These are phyloP conservation scores for Priceomyces castillae DNA, from an alignment of 805 yeast genomes.

Conservation along the genomic window DNA sequence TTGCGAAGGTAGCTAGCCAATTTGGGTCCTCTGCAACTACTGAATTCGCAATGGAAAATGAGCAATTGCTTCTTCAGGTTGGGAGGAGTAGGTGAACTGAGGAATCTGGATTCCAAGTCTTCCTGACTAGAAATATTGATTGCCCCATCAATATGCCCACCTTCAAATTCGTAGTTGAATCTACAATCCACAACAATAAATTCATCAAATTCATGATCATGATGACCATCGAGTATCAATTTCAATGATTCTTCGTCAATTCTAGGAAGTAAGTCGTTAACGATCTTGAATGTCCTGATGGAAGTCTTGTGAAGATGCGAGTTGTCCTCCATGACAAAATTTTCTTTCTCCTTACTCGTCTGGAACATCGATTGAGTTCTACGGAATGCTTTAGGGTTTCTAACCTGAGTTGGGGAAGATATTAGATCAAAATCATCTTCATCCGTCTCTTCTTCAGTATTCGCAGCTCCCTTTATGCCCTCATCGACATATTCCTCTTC, in stretches of 20 bases:
- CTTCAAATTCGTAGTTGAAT: slow-evolving; percentile 85
- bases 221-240: slow-evolving; percentile 54
- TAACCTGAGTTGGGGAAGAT: slow-evolving; percentile 1
- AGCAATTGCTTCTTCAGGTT: slow-evolving; percentile 45
- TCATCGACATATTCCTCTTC: neutral
- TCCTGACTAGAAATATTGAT: slow-evolving; percentile 70
- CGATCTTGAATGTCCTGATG: slow-evolving; percentile 28
- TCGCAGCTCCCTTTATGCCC: slow-evolving; percentile 17
- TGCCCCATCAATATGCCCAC: slow-evolving; percentile 90
- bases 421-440: neutral
- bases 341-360: slow-evolving; percentile 34
- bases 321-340: slow-evolving; percentile 26
- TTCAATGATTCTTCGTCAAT: slow-evolving; percentile 58
- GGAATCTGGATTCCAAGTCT: slow-evolving; percentile 60
- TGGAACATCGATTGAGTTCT: slow-evolving; percentile 72
- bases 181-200: slow-evolving; percentile 78
- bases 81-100: slow-evolving; percentile 15
- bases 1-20: slow-evolving; percentile 85
- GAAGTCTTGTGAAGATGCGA: slow-evolving; percentile 29
- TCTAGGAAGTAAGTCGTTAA: slow-evolving; percentile 65
- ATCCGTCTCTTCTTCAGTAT: slow-evolving; percentile 8
- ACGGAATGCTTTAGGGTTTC: slow-evolving; percentile 35
- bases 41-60: slow-evolving; percentile 92
- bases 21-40: slow-evolving; percentile 89
- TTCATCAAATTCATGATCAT: slow-evolving; percentile 50